phyloP scores from a whole-genome alignment of 306 rosid species.

The Notholithocarpus densiflorus region DNA sequence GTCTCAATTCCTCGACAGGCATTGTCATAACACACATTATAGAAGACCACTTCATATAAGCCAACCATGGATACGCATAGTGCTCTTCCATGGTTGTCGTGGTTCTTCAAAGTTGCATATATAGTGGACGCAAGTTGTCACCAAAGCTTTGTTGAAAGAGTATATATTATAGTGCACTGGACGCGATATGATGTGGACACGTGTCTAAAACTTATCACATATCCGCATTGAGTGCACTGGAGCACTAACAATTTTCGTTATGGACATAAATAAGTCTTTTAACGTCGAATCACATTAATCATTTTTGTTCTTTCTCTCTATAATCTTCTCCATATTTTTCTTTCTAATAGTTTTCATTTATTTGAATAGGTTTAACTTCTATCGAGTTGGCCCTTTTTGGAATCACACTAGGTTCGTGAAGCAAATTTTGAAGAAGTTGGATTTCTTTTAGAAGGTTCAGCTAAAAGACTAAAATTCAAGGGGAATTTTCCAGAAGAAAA shows the following conservation, averaged over 20 bases:
- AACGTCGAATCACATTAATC: no score
- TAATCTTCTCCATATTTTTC: no score
- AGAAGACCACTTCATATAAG: constrained; percentile 10
- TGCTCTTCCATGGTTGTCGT: constrained; percentile 12
- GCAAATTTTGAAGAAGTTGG: neutral
- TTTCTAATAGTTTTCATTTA: no score
- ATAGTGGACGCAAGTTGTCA: constrained; percentile 2
- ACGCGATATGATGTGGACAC: no score
- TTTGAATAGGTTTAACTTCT: neutral
- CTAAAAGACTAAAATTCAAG: neutral
- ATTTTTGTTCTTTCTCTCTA: no score
- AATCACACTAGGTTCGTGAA: neutral
- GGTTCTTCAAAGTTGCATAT: constrained; percentile 5
- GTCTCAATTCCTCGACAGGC: neutral
- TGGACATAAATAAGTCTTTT: no score
- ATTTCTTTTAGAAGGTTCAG: neutral
- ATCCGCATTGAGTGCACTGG: no score
- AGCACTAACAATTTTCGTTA: no score
- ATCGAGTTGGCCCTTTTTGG: neutral
- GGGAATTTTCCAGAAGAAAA: neutral
- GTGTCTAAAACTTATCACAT: no score
- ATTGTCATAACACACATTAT: neutral
- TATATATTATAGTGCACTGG: no score
- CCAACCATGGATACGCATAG: constrained; percentile 25
- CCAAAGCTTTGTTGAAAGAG: neutral